A percentile compares a stretch with the other conserved stretches of the same genome.
Evolutionary conservation across 768 basidiomycete genomes (phyloP).

Genomic region (Lentinula edodes): DNA sequence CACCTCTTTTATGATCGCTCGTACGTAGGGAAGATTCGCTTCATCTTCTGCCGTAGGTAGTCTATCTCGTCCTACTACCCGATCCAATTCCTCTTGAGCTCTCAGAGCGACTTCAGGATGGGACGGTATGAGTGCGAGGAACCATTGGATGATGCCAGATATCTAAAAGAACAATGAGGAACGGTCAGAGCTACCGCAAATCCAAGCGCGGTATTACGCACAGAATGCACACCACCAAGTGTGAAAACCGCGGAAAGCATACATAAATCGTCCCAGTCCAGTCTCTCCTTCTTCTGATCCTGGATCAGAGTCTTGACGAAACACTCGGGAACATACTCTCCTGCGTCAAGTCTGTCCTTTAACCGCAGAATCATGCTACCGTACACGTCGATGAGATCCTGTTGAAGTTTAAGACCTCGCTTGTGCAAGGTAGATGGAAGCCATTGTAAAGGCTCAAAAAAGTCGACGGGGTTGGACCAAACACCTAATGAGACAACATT

Average conservation of each 20-base stretch:
- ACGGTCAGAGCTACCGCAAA: too few species aligned
- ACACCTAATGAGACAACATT: slow-evolving; percentile 33
- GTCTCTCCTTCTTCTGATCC: slow-evolving; percentile 25
- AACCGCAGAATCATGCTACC: slow-evolving; percentile 33
- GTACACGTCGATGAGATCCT: slow-evolving; percentile 29
- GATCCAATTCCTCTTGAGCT: slow-evolving; percentile 30
- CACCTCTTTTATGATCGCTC: slow-evolving; percentile 20
- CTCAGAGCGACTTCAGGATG: slow-evolving; percentile 22
- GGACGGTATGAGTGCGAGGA: slow-evolving; percentile 22
- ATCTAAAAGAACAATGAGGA: too few species aligned
- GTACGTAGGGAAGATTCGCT: slow-evolving; percentile 19
- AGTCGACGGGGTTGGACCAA: slow-evolving; percentile 40
- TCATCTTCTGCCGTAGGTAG: slow-evolving; percentile 21
- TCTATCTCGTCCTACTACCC: slow-evolving; percentile 25
- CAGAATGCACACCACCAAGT: slow-evolving; percentile 42
- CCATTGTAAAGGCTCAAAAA: slow-evolving; percentile 34
- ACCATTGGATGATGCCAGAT: slow-evolving; percentile 28
- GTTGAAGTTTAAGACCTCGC: slow-evolving; percentile 34
- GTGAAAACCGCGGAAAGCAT: slow-evolving; percentile 37
- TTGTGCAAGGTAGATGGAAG: slow-evolving; percentile 31
- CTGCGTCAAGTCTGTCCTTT: slow-evolving; percentile 27
- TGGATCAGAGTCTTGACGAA: slow-evolving; percentile 33
- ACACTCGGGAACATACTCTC: slow-evolving; percentile 36
- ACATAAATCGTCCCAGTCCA: slow-evolving; percentile 33
- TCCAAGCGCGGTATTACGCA: slow-evolving; percentile 10